These are phyloP conservation scores for Aspergillus alliaceus DNA, from an alignment of 2,329 filamentous ascomycete genomes.

Conservation along the genomic window DNA sequence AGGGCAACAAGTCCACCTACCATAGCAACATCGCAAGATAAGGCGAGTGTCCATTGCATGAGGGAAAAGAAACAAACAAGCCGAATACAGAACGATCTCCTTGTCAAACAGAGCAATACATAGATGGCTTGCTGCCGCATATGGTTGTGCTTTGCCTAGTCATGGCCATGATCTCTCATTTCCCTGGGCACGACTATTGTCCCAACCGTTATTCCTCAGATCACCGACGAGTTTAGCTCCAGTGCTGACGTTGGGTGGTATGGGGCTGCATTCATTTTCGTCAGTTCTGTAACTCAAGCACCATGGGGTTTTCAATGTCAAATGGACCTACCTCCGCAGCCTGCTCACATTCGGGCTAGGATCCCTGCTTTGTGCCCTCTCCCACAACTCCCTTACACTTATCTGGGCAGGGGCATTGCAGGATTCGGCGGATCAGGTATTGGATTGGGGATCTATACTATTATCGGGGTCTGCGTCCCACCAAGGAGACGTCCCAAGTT, in stretches of 20 bases:
- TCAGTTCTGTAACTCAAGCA: conserved; percentile 29
- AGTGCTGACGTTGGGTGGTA: conserved; percentile 22
- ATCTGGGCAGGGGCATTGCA: conserved; percentile 2
- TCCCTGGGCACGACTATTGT: conserved; percentile 4
- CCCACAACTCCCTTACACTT: neutral
- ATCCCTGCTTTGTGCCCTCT: conserved; percentile 9
- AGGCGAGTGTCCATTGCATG: neutral
- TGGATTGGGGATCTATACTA: neutral
- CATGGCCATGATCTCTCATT: neutral
- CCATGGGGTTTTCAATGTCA: conserved; percentile 41
- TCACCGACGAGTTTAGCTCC: conserved; percentile 43
- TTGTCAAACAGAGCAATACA: neutral
- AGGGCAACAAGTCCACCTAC: neutral
- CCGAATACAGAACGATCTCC: neutral
- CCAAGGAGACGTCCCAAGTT: neutral
- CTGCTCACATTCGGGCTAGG: conserved; percentile 34
- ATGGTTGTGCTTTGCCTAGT: neutral
- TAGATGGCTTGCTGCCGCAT: neutral
- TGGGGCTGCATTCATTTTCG: conserved; percentile 40
- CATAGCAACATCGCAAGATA: neutral
- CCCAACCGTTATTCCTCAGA: conserved; percentile 32
- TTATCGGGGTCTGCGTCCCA: neutral
- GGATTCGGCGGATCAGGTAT: neutral
- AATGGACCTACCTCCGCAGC: conserved; percentile 27
- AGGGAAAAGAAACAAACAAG: neutral